phyloP scores from a whole-genome alignment of 116 monocot genomes.

The Zostera marina region DNA sequence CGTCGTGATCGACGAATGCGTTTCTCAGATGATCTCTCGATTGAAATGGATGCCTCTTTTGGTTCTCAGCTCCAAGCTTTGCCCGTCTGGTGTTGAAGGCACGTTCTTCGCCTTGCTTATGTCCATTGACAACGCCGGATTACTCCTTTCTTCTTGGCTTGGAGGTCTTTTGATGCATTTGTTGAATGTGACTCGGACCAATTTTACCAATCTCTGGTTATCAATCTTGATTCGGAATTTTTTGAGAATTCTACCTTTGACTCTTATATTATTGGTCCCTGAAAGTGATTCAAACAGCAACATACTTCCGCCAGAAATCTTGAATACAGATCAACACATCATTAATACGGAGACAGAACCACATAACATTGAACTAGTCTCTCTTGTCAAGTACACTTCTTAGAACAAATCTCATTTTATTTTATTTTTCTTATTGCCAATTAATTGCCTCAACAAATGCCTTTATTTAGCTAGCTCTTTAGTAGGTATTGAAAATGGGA shows the following conservation, averaged over 20 bases:
- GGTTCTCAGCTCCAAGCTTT: conserved; percentile 58
- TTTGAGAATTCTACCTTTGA: conserved; percentile 35
- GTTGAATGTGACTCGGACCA: conserved; percentile 31
- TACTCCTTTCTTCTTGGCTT: conserved; percentile 46
- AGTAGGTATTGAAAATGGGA: too few relatives aligned
- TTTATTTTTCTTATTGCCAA: too few relatives aligned
- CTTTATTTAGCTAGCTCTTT: too few relatives aligned
- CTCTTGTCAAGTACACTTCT: conserved; percentile 11
- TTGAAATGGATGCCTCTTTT: conserved; percentile 77
- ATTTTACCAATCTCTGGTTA: conserved; percentile 51
- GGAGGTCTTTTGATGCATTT: conserved; percentile 52
- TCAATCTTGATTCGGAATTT: conserved; percentile 44
- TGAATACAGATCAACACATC: not conserved
- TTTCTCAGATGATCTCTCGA: conserved; percentile 37
- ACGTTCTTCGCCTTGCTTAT: conserved; percentile 76
- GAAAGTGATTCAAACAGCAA: conserved; percentile 22
- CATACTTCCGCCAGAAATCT: conserved; percentile 28
- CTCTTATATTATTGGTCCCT: conserved; percentile 47
- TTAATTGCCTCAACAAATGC: too few relatives aligned
- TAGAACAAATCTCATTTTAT: too few relatives aligned
- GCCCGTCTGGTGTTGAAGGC: conserved; percentile 66
- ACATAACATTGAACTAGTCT: conserved; percentile 14
- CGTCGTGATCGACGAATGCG: conserved; percentile 36
- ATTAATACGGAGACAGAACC: conserved; percentile 1
- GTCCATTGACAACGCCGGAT: conserved; percentile 49